Evolutionary conservation across 768 basidiomycete species (phyloP), one percentile per base, ranked within the genome.

Genomic region (Candolleomyces eurysporus): DNA sequence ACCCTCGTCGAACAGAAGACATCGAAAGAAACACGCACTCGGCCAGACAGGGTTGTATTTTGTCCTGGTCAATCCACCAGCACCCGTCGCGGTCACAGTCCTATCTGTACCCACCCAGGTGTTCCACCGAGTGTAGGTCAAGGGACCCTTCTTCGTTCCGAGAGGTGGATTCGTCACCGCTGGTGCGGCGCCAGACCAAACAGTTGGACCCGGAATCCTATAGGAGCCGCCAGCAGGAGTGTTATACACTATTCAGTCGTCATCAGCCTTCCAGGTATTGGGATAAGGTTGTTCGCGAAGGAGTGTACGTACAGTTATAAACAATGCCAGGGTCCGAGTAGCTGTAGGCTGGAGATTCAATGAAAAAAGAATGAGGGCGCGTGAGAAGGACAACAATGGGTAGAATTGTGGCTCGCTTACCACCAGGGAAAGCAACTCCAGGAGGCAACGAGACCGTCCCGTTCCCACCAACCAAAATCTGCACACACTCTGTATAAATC

Each of bases 401-500:
- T 45, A 16, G 13, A n/a, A 22, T n/a, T n/a, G 9, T 30, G 16
- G 4, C 8, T 26, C n/a, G 26, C 60, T 43, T 17, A 61, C 72
- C 71, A 4, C 69, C 70, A 45, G 75, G 74, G 26, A 73, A 72
- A n/a, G 61, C 57, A 31, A 63, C 60, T 22, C 49, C 69, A 19
- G 68, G 69, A 52, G 63, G 60, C 4, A 73, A 72, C n/a, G 78
- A 76, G 40, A 83, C 74, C 48, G 67, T 74, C 6, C 61, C 55
- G 56, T 51, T 61, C 19, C 61, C 61, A 43, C 48, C 46, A 22
- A 61, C 61, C 14, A 32, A 40, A 61, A 82, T 71, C 66, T 83
- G 81, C 62, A 71, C 78, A 71, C 82, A 84, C 55, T 76, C 78
- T 71, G 79, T 79, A 70, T 82, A 82, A 62, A 79, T 73, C 70